phyloP scores from a whole-genome alignment of 164 flowering plant species.

The Liquidambar formosana region DNA sequence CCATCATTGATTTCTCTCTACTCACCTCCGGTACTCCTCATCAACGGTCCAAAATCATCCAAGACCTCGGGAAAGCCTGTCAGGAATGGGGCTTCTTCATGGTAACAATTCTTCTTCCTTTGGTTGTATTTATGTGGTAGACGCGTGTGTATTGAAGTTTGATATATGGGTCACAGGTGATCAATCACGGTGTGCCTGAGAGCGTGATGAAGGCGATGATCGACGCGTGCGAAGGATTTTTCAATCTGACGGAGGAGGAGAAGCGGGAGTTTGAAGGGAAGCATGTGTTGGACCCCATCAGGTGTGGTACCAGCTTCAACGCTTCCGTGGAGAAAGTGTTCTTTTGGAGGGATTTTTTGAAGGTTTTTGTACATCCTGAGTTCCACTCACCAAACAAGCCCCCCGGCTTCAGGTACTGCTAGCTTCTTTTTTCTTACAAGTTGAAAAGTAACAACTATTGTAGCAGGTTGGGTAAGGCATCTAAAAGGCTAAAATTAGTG shows the following conservation, averaged over 20 bases:
- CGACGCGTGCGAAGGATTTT: constrained; percentile 40
- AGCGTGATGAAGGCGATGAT: constrained; percentile 35
- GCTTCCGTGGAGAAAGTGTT: constrained; percentile 36
- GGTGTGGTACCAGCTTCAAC: constrained; percentile 73
- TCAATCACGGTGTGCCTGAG: constrained; percentile 72
- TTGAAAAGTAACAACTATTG: no score
- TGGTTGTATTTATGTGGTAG: no score
- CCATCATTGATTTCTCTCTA: constrained; percentile 40
- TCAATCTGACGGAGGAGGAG: constrained; percentile 58
- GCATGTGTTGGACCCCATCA: constrained; percentile 48
- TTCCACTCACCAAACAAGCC: constrained; percentile 60
- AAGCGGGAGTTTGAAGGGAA: constrained; percentile 42
- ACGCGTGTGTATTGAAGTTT: not conserved
- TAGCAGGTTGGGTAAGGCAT: no score
- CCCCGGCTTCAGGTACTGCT: constrained; percentile 44
- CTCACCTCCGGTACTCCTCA: constrained; percentile 38
- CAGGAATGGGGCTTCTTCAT: constrained; percentile 85
- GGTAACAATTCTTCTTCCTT: constrained; percentile 25
- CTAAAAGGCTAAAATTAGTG: no score
- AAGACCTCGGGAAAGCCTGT: constrained; percentile 55
- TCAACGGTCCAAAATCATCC: constrained; percentile 48
- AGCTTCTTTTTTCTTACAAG: no score
- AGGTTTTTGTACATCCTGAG: constrained; percentile 60
- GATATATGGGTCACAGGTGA: constrained; percentile 35
- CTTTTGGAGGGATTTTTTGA: constrained; percentile 81